Conservation (phyloP, 352 stramenopile genomes). For the Lagenidium sp. region DNA sequence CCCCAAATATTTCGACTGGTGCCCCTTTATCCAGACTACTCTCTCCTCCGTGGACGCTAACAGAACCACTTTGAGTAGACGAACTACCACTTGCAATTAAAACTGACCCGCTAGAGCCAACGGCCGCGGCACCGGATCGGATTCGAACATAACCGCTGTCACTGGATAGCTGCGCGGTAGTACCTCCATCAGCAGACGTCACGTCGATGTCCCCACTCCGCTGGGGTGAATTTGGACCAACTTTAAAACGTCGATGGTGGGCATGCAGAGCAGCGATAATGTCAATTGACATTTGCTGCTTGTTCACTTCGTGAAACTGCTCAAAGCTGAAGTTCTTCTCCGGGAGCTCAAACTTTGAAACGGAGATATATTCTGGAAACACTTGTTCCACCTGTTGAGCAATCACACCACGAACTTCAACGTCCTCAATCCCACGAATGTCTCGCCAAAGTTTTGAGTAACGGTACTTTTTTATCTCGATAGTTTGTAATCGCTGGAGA, state of each 20-base stretch:
- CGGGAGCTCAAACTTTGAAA: slow-evolving; percentile 75
- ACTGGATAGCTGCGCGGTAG: slow-evolving; percentile 25
- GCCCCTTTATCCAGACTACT: slow-evolving; percentile 1
- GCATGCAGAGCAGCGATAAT: slow-evolving; percentile 86
- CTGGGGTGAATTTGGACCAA: slow-evolving; percentile 32
- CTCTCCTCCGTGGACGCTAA: slow-evolving; percentile 1
- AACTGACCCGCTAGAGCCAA: slow-evolving; percentile 12
- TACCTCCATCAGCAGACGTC: slow-evolving; percentile 29
- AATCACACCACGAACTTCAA: slow-evolving; percentile 86
- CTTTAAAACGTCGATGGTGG: slow-evolving; percentile 55
- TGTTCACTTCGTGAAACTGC: slow-evolving; percentile 93
- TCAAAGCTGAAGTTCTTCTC: slow-evolving; percentile 87
- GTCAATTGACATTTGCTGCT: slow-evolving; percentile 89
- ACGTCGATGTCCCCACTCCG: slow-evolving; percentile 38
- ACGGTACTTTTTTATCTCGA: slow-evolving; percentile 87
- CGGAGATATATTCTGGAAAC: slow-evolving; percentile 90
- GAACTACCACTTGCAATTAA: slow-evolving; percentile 12
- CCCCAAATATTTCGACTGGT: too few species aligned
- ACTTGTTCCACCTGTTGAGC: slow-evolving; percentile 87
- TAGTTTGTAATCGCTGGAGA: slow-evolving; percentile 77
- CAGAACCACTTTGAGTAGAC: slow-evolving; percentile 11
- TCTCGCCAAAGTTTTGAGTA: slow-evolving; percentile 89
- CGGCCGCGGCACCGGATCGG: slow-evolving; percentile 25
- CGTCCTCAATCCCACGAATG: slow-evolving; percentile 72
- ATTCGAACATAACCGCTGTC: slow-evolving; percentile 25